phyloP scores from a whole-genome alignment of 139 green algal species.

The Edaphochlamys debaryana region DNA sequence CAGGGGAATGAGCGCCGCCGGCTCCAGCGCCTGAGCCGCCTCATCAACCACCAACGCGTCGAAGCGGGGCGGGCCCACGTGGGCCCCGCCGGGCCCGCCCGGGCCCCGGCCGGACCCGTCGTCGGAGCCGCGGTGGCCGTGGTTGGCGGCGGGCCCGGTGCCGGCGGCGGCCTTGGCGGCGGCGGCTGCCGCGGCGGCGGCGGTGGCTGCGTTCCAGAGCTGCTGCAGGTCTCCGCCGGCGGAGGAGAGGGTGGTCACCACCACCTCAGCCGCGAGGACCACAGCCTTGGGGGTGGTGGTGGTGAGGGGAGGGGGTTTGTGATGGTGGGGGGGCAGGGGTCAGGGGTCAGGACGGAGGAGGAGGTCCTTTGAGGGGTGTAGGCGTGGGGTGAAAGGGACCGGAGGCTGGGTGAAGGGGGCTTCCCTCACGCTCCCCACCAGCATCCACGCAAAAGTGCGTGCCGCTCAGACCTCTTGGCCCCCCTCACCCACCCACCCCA shows the following conservation, averaged over 20 bases:
- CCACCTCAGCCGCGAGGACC: slow-evolving; percentile 59
- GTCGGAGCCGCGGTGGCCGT: background rate
- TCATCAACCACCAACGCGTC: slow-evolving; percentile 83
- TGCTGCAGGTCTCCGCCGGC: slow-evolving; percentile 70
- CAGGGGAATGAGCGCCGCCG: slow-evolving; percentile 77
- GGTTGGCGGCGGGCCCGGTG: background rate
- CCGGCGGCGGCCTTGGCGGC: background rate
- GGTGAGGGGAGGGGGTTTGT: too few species aligned
- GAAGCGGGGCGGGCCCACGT: slow-evolving; percentile 53
- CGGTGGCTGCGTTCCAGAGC: background rate
- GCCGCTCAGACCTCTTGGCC: too few species aligned
- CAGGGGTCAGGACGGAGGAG: too few species aligned
- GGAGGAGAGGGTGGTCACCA: slow-evolving; percentile 70
- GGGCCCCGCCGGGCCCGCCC: background rate
- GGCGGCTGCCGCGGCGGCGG: background rate
- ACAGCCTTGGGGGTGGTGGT: too few species aligned
- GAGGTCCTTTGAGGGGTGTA: background rate
- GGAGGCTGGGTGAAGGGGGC: too few species aligned
- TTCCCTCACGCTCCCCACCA: too few species aligned
- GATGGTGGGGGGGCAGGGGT: too few species aligned
- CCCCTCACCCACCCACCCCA: too few species aligned
- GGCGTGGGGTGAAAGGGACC: too few species aligned
- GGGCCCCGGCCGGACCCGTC: background rate
- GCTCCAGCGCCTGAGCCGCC: slow-evolving; percentile 84
- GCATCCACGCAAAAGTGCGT: too few species aligned